Base-by-base conservation (phyloP, 2,329 filamentous ascomycete genomes). In the Kalmusia sp. region DNA sequence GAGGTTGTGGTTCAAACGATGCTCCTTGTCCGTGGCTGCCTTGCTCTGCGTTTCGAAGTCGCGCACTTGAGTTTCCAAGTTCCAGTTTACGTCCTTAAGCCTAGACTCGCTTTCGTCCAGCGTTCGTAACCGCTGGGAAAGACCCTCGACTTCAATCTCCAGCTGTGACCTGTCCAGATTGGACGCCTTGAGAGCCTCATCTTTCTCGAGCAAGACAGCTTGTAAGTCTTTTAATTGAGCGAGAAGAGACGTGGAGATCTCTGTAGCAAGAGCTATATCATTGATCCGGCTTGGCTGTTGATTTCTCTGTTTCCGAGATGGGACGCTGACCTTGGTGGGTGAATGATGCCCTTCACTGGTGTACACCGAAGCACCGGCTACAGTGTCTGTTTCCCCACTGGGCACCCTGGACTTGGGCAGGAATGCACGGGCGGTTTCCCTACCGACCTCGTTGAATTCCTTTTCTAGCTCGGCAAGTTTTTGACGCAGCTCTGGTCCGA, bases 31-130 rank as follows among this genome's bases (percentile, higher is more conserved):
- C 12, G 87, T 80, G 1, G 90, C 84, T 40, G 96, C 91, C 69
- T 88, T 91, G 58, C 89, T 84, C 14, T 85, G 82, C 6, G 88
- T 84, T 47, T 90, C 83, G 35, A 93, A 80, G 58, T 98, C 93
- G 66, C 96, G 95, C 19, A 96, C 84, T 65, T 92, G 91, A 0
- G 93, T 96, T 75, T 99, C 95, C 31, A 99, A 83, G 58, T 90
- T 93, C 95, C 95, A 99, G 72, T 98, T 99, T 75, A 98, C 95
- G 69, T 99, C 95, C 77, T 97, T 98, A 79, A 96, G 96, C 47
- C 91, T 88, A 67, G 96, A 90, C 73, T 99, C 95, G 71, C 90
- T 96, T 76, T 99, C 95, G 64, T 97, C 93, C 34, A 97, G 80
- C 6, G 85, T 84, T 69, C 91, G 89, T 59, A 98, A 80, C 28